A percentile compares a stretch with the other conserved stretches of the same genome.
Conservation (phyloP, 2,329 filamentous ascomycete genomes). For the Drechslera avenae region DNA sequence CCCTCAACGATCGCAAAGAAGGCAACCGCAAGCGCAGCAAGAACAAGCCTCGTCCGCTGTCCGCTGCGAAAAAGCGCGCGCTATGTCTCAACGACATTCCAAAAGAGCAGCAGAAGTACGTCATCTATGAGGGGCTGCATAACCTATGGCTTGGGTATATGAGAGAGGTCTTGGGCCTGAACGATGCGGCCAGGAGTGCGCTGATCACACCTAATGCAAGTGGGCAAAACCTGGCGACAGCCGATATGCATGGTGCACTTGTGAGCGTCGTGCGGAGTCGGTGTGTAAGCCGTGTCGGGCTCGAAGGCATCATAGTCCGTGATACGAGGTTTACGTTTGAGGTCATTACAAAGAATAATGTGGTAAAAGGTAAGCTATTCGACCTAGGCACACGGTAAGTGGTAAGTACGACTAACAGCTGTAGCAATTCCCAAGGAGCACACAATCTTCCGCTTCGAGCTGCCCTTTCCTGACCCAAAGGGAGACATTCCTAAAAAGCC, state of each 20-base stretch:
- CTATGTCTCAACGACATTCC: constrained; percentile 77
- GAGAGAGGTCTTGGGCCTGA: constrained; percentile 74
- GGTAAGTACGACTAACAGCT: constrained; percentile 15
- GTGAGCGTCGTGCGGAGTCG: constrained; percentile 81
- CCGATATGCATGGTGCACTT: constrained; percentile 88
- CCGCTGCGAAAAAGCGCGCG: constrained; percentile 75
- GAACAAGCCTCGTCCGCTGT: constrained; percentile 70
- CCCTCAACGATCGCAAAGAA: constrained; percentile 55
- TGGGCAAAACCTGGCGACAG: constrained; percentile 75
- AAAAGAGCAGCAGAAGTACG: constrained; percentile 70
- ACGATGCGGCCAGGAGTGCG: constrained; percentile 47
- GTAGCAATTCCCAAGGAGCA: constrained; percentile 83
- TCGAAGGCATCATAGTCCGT: constrained; percentile 84
- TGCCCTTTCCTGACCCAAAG: constrained; percentile 57
- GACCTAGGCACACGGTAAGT: constrained; percentile 13
- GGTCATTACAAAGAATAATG: constrained; percentile 73
- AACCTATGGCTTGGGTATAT: constrained; percentile 84
- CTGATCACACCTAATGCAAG: constrained; percentile 65
- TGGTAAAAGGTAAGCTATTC: constrained; percentile 65
- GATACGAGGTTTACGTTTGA: constrained; percentile 89
- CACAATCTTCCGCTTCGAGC: constrained; percentile 78
- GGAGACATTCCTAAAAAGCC: constrained; percentile 44
- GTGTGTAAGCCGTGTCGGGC: constrained; percentile 80
- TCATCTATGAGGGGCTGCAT: constrained; percentile 77
- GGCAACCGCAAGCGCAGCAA: constrained; percentile 40